Evolutionary conservation across 2,329 filamentous ascomycete species (phyloP), one percentile per base, ranked within the genome.

Genomic region (Pseudopithomyces chartarum): DNA sequence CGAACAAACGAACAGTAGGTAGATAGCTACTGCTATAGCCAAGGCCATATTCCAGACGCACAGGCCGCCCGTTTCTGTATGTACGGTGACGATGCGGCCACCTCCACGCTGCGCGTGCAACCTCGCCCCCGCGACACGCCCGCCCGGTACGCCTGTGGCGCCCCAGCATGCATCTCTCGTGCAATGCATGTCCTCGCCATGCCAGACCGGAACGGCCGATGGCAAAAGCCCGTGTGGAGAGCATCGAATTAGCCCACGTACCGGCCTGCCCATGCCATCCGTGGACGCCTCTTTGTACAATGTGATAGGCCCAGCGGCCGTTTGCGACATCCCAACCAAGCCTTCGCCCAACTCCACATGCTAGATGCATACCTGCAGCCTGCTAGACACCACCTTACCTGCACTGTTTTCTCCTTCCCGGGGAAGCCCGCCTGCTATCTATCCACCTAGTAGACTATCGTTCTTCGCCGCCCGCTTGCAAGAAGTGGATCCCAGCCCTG

Each of bases 301-400:
- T 42, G 2, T 47, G 57, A 52, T 54, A 56, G 45, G 54, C 54
- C 26, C 26, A 4, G 26, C 5, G 4, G 8, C 26, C 53, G 57
- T 59, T 59, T 59, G 44, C 57, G 20, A 54, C 46, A 17, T 29
- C 34, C n/a, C 19, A n/a, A 47, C 42, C 33, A 33, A 8, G 34
- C 1, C 11, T 4, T 15, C 47, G 22, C 36, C 19, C n/a, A n/a
- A 26, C 22, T 40, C 34, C 36, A 26, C 34, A 32, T 23, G 46
- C 29, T 48, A 48, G 32, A 32, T n/a, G n/a, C 22, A 4, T 15
- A 48, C 12, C 45, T 48, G 45, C 45, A 48, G 32, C 19, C 19
- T 15, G 11, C 32, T 2, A 22, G 23, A 8, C 7, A 11, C 45
- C n/a, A 12, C 32, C 12, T 38, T 4, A n/a, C n/a, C n/a, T n/a